Evolutionary conservation across 2,329 filamentous ascomycete genomes (phyloP).

Genomic region (Colletotrichum noveboracense): DNA sequence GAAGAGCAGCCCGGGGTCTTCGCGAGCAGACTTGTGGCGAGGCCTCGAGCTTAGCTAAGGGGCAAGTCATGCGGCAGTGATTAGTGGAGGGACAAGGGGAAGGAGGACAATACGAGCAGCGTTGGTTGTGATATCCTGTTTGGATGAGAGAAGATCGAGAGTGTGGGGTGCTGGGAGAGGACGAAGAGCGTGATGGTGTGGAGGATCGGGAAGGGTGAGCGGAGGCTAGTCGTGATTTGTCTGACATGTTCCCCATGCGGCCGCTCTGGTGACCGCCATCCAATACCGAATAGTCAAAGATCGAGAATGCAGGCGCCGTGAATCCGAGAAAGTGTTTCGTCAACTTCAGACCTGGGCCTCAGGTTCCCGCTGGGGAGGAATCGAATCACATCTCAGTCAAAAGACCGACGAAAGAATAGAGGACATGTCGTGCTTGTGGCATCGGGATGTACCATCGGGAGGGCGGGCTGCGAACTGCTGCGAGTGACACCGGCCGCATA

Average conservation of each 20-base stretch:
- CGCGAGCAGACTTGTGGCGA: background rate
- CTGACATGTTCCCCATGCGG: conserved; percentile 2
- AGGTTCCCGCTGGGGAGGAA: background rate
- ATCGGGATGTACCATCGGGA: background rate
- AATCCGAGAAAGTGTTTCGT: background rate
- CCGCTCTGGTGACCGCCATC: conserved; percentile 3
- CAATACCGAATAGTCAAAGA: background rate
- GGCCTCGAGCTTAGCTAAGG: background rate
- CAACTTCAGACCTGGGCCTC: background rate
- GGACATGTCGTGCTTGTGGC: background rate
- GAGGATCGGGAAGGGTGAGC: conserved; percentile 12
- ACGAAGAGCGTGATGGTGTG: conserved; percentile 9
- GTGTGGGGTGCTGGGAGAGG: conserved; percentile 14
- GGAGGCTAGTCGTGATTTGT: conserved; percentile 18
- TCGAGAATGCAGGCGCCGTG: background rate
- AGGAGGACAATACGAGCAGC: conserved; percentile 14
- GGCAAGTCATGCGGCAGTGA: conserved; percentile 16
- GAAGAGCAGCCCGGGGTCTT: background rate
- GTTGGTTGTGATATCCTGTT: background rate
- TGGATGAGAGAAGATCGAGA: conserved; percentile 4
- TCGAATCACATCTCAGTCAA: background rate
- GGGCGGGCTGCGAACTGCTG: conserved; percentile 15
- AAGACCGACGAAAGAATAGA: background rate
- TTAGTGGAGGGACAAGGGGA: background rate
- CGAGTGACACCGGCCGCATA: conserved; percentile 8